Conservation (phyloP, 2,329 filamentous ascomycete species). For the Albifimbria verrucaria region DNA sequence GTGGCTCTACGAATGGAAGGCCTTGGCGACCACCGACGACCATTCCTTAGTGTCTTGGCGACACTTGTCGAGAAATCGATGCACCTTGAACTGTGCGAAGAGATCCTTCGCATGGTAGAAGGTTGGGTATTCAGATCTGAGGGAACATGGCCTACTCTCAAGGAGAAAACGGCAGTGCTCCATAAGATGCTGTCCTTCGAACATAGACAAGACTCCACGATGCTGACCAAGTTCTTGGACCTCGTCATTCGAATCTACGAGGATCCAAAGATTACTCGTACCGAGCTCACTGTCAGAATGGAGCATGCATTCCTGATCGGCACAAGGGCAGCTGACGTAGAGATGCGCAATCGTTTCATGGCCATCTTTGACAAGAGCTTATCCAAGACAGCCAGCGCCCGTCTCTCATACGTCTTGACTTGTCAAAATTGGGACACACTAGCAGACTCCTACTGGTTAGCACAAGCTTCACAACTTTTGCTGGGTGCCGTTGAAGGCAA, state of each 20-base stretch:
- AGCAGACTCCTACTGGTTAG: slow-evolving; percentile 92
- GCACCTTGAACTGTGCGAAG: slow-evolving; percentile 82
- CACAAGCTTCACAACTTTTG: slow-evolving; percentile 89
- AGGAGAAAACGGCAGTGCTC: slow-evolving; percentile 98
- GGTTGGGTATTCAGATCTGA: slow-evolving; percentile 94
- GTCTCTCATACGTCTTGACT: slow-evolving; percentile 83
- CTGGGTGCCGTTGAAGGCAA: slow-evolving; percentile 88
- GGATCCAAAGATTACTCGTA: slow-evolving; percentile 90
- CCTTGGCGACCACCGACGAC: slow-evolving; percentile 83
- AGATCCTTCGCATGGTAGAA: slow-evolving; percentile 91
- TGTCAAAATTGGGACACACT: slow-evolving; percentile 97
- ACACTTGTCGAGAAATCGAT: slow-evolving; percentile 93
- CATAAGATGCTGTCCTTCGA: slow-evolving; percentile 99
- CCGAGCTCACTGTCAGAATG: slow-evolving; percentile 93
- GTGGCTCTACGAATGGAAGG: slow-evolving; percentile 89
- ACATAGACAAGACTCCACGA: slow-evolving; percentile 73
- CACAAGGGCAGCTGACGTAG: slow-evolving; percentile 85
- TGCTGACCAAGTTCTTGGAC: slow-evolving; percentile 90
- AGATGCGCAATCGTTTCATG: slow-evolving; percentile 97
- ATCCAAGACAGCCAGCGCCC: slow-evolving; percentile 85
- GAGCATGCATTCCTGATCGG: slow-evolving; percentile 98
- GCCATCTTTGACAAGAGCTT: slow-evolving; percentile 92
- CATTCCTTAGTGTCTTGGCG: slow-evolving; percentile 92
- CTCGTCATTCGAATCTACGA: slow-evolving; percentile 98
- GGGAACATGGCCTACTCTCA: slow-evolving; percentile 93